Base-by-base conservation (phyloP, 2,329 filamentous ascomycete genomes). In the Colletotrichum plurivorum region DNA sequence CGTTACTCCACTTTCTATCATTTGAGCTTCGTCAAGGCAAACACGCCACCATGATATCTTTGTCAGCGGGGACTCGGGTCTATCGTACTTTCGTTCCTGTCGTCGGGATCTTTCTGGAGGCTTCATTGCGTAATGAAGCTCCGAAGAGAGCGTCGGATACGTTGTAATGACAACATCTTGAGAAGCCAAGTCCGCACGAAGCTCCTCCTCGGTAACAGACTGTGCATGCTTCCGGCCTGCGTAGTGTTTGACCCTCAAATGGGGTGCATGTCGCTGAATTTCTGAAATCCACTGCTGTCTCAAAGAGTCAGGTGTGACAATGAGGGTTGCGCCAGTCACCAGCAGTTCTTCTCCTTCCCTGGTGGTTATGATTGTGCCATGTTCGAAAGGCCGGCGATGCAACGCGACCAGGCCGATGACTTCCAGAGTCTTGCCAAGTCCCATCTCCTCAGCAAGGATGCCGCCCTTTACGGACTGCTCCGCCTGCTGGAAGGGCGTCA, bases 41-140 rank as follows among this genome's bases (percentile, higher is more conserved):
- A 97, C 89, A 49, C 95, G 88, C 94, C 94, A 98, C 94, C 94
- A 98, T 1, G 87, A 89, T 18, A 98, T 89, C 73, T 93, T 88
- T 10, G 95, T 90, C 7, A 98, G 84, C 0, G 95, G 95, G 5
- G 94, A 96, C 59, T 86, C 90, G 3, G 87, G 85, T 31, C 90
- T 86, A 69, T 90, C 84, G 63, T 93, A 92, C 64, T 88, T 89
- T 73, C 91, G 89, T 63, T 87, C 84, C 8, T 91, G 88, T 59
- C 95, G 86, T 71, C 90, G 87, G 2, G 83, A 79, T 43, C 95
- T 91, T 52, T 91, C 86, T 0, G 95, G 94, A 9, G 90, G 89
- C 10, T 90, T 86, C 9, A 86, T 83, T 0, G 94, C 89, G 76
- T 92, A 95, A 78, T 97, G 90, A 4, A 98, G 85, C 75, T 99